phyloP scores from a whole-genome alignment of 495 filamentous ascomycete species.

The Trypethelium eluteriae region DNA sequence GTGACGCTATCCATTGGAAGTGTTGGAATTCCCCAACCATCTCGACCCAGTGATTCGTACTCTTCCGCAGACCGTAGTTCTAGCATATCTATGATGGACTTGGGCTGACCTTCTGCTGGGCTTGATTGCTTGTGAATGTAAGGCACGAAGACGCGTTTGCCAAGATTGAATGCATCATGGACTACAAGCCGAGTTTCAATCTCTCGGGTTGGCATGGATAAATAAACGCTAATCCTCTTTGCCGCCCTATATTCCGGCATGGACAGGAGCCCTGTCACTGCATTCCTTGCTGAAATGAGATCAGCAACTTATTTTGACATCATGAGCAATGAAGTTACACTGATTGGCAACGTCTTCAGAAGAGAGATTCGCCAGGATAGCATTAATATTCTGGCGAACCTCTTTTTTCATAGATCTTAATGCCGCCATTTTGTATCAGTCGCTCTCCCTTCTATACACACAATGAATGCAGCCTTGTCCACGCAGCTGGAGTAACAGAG shows the following conservation, averaged over 20 bases:
- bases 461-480: conserved; percentile 1
- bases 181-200: conserved; percentile 75
- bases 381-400: conserved; percentile 60
- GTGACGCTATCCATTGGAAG: conserved; percentile 54
- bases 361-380: conserved; percentile 50
- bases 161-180: conserved; percentile 62
- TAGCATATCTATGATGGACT: conserved; percentile 85
- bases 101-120: conserved; percentile 36
- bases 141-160: conserved; percentile 85
- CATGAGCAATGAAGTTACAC: conserved; percentile 45
- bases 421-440: conserved; percentile 36
- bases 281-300: conserved; percentile 42
- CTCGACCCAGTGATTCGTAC: conserved; percentile 64
- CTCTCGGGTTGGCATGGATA: conserved; percentile 86
- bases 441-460: neutral
- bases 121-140: conserved; percentile 53
- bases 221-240: conserved; percentile 69
- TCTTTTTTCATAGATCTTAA: conserved; percentile 64
- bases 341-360: conserved; percentile 53
- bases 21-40: conserved; percentile 89
- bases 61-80: conserved; percentile 62
- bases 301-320: conserved; percentile 18
- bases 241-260: conserved; percentile 62
- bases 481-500: no score
- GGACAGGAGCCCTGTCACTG: conserved; percentile 51